Evolutionary conservation across 371 early-diverging fungal species (phyloP).

Genomic region (Saksenaea vasiformis): DNA sequence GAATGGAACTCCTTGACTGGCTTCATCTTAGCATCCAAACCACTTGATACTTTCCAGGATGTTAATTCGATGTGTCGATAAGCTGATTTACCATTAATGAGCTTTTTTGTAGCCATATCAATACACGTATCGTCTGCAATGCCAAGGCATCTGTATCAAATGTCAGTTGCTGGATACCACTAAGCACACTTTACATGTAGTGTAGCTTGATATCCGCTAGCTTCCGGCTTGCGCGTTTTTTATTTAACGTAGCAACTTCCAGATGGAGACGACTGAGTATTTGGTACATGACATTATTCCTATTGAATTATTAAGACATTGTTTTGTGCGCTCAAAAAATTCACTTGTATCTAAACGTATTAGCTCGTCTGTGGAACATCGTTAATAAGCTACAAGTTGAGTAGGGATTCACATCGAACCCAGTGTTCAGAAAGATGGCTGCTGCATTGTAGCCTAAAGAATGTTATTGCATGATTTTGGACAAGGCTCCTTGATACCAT

Average conservation of each 20-base stretch:
- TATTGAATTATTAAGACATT: not conserved
- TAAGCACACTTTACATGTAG: slow-evolving; percentile 9
- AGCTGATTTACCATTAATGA: slow-evolving; percentile 12
- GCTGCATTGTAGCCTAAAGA: slow-evolving; percentile 11
- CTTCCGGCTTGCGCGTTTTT: not conserved
- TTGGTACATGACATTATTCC: slow-evolving; percentile 11
- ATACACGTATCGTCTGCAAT: slow-evolving; percentile 15
- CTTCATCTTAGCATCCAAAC: slow-evolving; percentile 9
- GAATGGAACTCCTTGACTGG: not conserved
- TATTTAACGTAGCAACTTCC: slow-evolving; percentile 6
- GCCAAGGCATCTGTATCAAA: slow-evolving; percentile 10
- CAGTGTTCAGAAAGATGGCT: not conserved
- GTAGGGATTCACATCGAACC: not conserved
- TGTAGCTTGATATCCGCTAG: slow-evolving; percentile 9
- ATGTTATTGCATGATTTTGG: not conserved
- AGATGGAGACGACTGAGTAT: slow-evolving; percentile 6
- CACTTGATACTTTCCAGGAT: slow-evolving; percentile 2
- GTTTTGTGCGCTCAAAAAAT: too few relatives aligned
- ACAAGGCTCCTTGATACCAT: not conserved
- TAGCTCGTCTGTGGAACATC: not conserved
- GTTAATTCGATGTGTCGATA: not conserved
- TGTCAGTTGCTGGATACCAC: not conserved
- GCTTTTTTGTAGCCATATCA: slow-evolving; percentile 4
- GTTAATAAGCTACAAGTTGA: not conserved
- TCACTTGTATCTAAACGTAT: not conserved